phyloP scores from a whole-genome alignment of 257 asterid species.

The Solanum ahanhuiri region DNA sequence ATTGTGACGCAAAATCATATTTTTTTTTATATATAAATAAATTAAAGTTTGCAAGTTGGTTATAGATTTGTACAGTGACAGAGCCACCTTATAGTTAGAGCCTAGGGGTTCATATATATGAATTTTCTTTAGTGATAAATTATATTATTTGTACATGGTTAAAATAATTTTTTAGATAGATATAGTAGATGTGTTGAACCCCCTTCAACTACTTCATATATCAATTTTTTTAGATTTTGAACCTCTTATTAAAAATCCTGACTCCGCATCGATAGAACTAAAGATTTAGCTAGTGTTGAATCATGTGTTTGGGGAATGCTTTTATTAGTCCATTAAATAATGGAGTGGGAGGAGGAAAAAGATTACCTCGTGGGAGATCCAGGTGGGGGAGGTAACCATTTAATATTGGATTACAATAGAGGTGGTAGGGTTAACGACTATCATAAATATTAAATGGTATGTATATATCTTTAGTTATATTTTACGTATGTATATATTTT shows the following conservation, averaged over 20 bases:
- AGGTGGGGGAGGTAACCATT: background rate
- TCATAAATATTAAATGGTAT: no score
- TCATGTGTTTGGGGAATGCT: background rate
- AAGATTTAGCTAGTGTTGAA: background rate
- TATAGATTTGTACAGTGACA: background rate
- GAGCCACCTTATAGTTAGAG: no score
- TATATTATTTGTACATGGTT: no score
- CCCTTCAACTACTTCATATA: no score
- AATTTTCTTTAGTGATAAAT: no score
- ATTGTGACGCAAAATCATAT: background rate
- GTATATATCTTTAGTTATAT: no score
- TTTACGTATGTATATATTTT: no score
- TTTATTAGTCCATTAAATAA: background rate
- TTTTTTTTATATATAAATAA: background rate
- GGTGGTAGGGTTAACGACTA: background rate
- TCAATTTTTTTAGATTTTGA: rapidly evolving
- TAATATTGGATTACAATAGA: background rate
- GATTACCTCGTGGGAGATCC: background rate
- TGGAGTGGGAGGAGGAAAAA: background rate
- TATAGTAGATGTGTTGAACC: rapidly evolving
- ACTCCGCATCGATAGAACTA: no score
- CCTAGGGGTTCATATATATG: no score
- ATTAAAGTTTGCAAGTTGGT: background rate
- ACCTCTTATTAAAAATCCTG: rapidly evolving
- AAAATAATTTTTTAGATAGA: no score